Base-by-base conservation (phyloP, 2,329 filamentous ascomycete species). In the Madurella fahalii region DNA sequence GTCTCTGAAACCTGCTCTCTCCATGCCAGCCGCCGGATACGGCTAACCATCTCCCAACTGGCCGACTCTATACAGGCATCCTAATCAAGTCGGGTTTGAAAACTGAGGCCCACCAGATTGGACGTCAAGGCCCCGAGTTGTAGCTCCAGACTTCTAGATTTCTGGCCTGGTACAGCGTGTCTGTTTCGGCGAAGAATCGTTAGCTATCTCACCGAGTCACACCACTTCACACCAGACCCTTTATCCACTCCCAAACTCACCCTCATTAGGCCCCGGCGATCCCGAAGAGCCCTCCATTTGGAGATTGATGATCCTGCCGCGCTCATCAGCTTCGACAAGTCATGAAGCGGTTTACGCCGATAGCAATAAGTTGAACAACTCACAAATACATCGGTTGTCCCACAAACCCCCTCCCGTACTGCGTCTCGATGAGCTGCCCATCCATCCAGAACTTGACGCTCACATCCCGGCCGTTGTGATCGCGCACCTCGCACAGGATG, bases 401-500 rank as follows among this genome's bases (percentile, higher is more conserved):
- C 5, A 79, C 70, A 62, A 75, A 81, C 0, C 70, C 74, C 15
- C 68, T 71, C 1, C 78, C 80, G 41, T 74, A 71, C 63, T 83
- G 79, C 2, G 74, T 80, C 18, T 75, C 71, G 8, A 80, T 64
- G 39, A 77, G 66, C 30, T 62, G 63, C 3, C 72, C 79, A 61
- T 83, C 77, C 67, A 83, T 70, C 61, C 75, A 82, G 63, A 82
- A 83, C 57, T 74, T 77, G 1, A 77, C 73, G n/a, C 71, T 69
- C 9, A 81, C 74, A 63, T 82, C 77, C 53, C 69, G 69, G 31
- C 78, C 77, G 65, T 81, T 77, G 51, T 69, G 65, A 61, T 81
- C 79, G 9, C 74, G 71, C 45, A 81, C 63, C 68, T 82, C 77
- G 20, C 72, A 74, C 59, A 71, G 73, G 54, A 83, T 73, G 5